Evolutionary conservation across 371 early-diverging fungal species (phyloP).

Genomic region (Lichtheimia ramosa): DNA sequence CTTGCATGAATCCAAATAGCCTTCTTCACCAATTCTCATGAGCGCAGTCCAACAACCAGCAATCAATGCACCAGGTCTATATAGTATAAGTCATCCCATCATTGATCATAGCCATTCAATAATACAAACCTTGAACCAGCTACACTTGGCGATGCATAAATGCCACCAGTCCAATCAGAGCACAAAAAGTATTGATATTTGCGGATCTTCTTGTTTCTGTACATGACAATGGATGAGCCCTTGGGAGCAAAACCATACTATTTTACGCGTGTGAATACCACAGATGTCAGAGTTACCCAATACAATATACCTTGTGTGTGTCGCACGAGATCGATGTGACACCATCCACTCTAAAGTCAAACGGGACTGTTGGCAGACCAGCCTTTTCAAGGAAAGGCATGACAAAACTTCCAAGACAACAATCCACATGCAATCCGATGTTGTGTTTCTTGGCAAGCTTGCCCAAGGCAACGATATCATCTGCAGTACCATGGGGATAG

Average conservation of each 20-base stretch:
- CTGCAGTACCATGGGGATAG: constrained; percentile 93
- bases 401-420: constrained; percentile 96
- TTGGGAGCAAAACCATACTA: constrained; percentile 95
- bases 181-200: constrained; percentile 90
- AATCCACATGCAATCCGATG: constrained; percentile 93
- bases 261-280: neutral
- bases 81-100: neutral
- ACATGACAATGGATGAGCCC: constrained; percentile 96
- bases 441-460: constrained; percentile 79
- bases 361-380: constrained; percentile 77
- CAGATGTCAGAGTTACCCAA: neutral
- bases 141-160: constrained; percentile 93
- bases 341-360: constrained; percentile 92
- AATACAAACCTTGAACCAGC: constrained; percentile 81
- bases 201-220: constrained; percentile 72
- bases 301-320: constrained; percentile 81
- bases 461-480: constrained; percentile 84
- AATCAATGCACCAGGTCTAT: constrained; percentile 87
- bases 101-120: neutral
- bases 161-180: constrained; percentile 95
- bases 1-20: constrained; percentile 82
- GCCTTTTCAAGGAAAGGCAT: constrained; percentile 93
- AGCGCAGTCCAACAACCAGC: constrained; percentile 97
- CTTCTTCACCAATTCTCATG: constrained; percentile 83
- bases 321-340: constrained; percentile 96